Percentiles rank a stretch among this genome's conserved stretches.
These are phyloP conservation scores for Cytospora mali DNA, from an alignment of 2,329 filamentous ascomycete genomes.

Conservation along the genomic window DNA sequence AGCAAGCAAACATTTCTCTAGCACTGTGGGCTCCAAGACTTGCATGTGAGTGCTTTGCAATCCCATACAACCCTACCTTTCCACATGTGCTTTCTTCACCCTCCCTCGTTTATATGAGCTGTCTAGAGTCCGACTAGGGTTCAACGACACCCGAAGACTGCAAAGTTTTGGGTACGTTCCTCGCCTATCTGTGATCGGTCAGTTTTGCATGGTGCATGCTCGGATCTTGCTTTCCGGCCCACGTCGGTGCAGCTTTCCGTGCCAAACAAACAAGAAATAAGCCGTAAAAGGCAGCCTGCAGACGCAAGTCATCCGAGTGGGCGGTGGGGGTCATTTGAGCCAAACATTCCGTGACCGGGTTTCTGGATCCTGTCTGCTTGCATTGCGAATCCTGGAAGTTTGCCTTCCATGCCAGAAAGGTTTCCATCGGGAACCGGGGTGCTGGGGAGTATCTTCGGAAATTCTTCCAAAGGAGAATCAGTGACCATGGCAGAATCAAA, in stretches of 20 bases:
- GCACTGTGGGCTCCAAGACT: not conserved
- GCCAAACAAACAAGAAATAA: not conserved
- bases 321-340: not conserved
- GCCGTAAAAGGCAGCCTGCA: slow-evolving; percentile 10
- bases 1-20: slow-evolving; percentile 16
- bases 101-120: not conserved
- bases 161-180: not conserved
- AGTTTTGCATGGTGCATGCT: not conserved
- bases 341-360: not conserved
- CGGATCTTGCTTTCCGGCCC: not conserved
- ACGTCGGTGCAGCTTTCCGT: slow-evolving; percentile 10
- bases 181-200: not conserved
- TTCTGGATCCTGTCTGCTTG: slow-evolving; percentile 3
- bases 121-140: not conserved
- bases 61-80: not conserved
- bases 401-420: not conserved
- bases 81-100: not conserved
- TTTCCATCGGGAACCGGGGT: not conserved
- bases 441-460: not conserved
- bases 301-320: slow-evolving; percentile 3
- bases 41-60: not conserved
- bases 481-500: not conserved
- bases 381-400: not conserved
- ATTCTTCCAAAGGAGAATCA: not conserved
- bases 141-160: not conserved